Conservation (phyloP, 1,284 basidiomycete genomes). For the Ustilago loliicola region DNA sequence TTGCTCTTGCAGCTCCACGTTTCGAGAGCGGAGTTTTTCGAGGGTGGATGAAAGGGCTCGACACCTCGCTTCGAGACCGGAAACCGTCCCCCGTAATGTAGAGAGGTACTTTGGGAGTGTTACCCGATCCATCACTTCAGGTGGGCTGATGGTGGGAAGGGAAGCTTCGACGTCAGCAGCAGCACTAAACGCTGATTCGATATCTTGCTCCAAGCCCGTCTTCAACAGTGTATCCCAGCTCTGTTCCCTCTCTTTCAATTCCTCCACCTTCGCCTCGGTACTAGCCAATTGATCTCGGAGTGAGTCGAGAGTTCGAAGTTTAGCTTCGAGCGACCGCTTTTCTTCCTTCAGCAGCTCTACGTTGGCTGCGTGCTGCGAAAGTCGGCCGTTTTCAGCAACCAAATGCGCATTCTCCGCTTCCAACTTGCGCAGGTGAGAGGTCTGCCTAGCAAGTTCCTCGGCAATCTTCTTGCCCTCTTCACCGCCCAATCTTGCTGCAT, state of each 20-base stretch:
- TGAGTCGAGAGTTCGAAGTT: constrained; percentile 48
- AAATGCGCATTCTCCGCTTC: constrained; percentile 53
- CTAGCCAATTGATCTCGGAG: constrained; percentile 44
- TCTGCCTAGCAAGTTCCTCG: constrained; percentile 45
- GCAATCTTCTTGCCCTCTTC: constrained; percentile 36
- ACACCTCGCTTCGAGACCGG: constrained; percentile 49
- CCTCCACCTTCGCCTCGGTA: constrained; percentile 56
- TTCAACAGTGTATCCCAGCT: constrained; percentile 43
- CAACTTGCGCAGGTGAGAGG: constrained; percentile 40
- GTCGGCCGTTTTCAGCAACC: constrained; percentile 46
- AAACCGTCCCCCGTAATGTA: constrained; percentile 47
- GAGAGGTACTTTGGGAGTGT: constrained; percentile 56
- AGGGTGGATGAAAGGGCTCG: constrained; percentile 31
- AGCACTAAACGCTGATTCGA: constrained; percentile 46
- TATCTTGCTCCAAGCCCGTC: constrained; percentile 18
- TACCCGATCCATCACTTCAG: constrained; percentile 29
- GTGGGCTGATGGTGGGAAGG: constrained; percentile 17
- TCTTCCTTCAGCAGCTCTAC: constrained; percentile 64
- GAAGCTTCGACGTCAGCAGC: constrained; percentile 35
- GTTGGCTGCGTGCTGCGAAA: constrained; percentile 38
- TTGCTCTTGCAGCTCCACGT: constrained; percentile 42
- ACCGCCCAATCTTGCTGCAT: constrained; percentile 18
- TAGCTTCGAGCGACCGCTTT: constrained; percentile 60
- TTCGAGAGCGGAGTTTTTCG: constrained; percentile 47
- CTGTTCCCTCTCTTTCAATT: constrained; percentile 52